Percentiles rank a stretch among this genome's conserved stretches.
These are phyloP conservation scores for Monilinia laxa DNA, from an alignment of 2,329 filamentous ascomycete species.

Conservation along the genomic window DNA sequence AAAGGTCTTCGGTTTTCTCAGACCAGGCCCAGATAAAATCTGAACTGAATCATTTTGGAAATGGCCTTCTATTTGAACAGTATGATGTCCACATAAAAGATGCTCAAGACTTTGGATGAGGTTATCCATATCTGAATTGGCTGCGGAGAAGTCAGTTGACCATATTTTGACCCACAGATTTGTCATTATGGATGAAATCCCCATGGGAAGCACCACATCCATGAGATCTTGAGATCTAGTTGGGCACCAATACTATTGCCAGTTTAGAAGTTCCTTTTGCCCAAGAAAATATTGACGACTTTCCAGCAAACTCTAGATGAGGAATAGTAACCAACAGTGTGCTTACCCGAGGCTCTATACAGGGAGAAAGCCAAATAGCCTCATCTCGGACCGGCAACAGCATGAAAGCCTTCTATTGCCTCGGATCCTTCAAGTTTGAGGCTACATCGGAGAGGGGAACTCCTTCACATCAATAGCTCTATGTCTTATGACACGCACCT, in stretches of 20 bases:
- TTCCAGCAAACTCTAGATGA: neutral
- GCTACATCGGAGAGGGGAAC: neutral
- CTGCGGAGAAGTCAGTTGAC: neutral
- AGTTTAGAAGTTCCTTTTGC: neutral
- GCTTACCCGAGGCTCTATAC: constrained; percentile 1
- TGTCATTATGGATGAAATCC: neutral
- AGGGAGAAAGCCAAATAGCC: neutral
- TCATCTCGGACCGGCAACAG: neutral
- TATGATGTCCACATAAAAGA: neutral
- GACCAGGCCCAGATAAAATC: neutral
- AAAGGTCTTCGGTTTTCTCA: neutral
- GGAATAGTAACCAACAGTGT: neutral
- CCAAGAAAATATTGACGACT: neutral
- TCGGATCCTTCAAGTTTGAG: constrained; percentile 4
- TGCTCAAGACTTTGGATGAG: neutral
- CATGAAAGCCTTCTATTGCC: neutral
- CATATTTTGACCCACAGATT: neutral
- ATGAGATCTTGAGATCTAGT: neutral
- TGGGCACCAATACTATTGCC: neutral
- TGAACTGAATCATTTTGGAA: neutral
- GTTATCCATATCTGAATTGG: neutral
- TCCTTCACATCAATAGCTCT: neutral
- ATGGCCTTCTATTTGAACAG: neutral
- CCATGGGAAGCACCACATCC: neutral
- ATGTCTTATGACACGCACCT: constrained; percentile 1